Evolutionary conservation across 495 filamentous ascomycete species (phyloP).

Genomic region (Penicillium atrosanguineum): DNA sequence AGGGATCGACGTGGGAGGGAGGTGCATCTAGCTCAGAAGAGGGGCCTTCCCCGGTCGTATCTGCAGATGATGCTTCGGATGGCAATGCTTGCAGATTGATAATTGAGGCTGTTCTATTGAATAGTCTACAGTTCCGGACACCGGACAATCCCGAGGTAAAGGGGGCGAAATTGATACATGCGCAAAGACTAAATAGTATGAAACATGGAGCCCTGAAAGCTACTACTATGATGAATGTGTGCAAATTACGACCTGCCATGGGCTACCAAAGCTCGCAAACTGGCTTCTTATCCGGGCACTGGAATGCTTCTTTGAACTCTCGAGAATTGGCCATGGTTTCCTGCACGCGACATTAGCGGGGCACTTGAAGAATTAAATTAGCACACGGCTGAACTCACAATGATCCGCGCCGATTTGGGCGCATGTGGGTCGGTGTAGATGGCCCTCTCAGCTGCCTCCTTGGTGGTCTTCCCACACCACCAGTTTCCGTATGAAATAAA

Average conservation of each 20-base stretch:
- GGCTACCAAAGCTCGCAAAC: slow-evolving; percentile 67
- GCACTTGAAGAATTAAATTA: not conserved
- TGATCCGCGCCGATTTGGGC: slow-evolving; percentile 57
- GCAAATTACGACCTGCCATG: not conserved
- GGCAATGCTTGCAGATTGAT: not conserved
- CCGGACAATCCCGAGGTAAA: not conserved
- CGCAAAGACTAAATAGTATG: not conserved
- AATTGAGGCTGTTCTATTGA: not conserved
- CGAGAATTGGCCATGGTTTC: slow-evolving; percentile 65
- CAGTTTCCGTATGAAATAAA: slow-evolving; percentile 64
- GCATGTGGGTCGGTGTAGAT: slow-evolving; percentile 66
- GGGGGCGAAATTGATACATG: not conserved
- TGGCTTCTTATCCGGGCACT: slow-evolving; percentile 61
- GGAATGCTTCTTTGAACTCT: slow-evolving; percentile 65
- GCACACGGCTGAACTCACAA: slow-evolving; percentile 37
- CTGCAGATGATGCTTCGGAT: slow-evolving; percentile 12
- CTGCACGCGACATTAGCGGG: slow-evolving; percentile 16
- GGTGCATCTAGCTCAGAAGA: not conserved
- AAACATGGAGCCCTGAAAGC: not conserved
- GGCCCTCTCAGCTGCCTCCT: slow-evolving; percentile 51
- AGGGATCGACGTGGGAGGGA: not conserved
- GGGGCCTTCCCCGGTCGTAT: not conserved
- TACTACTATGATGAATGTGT: not conserved
- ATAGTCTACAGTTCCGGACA: not conserved
- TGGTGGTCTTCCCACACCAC: slow-evolving; percentile 67